Base-by-base conservation (phyloP, 495 filamentous ascomycete genomes). In the Corynascus novoguineensis region DNA sequence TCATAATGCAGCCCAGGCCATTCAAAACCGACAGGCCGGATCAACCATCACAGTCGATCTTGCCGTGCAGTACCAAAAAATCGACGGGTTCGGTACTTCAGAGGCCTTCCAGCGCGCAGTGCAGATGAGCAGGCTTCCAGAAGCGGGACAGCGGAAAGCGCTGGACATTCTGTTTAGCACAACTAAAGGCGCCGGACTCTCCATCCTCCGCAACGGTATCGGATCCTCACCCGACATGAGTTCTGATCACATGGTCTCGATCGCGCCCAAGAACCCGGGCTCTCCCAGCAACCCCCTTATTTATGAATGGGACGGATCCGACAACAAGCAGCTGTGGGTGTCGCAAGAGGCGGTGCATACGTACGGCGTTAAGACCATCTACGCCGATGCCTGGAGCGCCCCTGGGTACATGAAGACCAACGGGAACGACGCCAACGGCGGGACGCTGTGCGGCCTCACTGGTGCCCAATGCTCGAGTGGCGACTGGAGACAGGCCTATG, bases 341-440 rank as follows among this genome's bases (percentile, higher is more conserved):
- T 70, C 75, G 7, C 64, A 75, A 49, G 71, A 80, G 59, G 76
- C 78, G 2, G 58, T 69, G 8, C 57, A 67, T 24, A 71, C 64
- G n/a, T 71, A 74, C 24, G 77, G 77, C 12, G 73, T 79, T 12
- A 69, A 64, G 49, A 74, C 70, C 11, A 71, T 82, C 53, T 84
- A 84, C 58, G 79, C 78, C 5, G 67, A 83, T 61, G 79, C 79
- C 0, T 83, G 80, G 79, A 75, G 70, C 42, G 78, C 80, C 5
- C 79, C 78, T 1, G 78, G 73, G 0, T 83, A 73, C 64, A 82
- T 82, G 78, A 83, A 82, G 72, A 82, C 78, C 6, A 80, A 79
- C 50, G 64, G 66, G n/a, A 73, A 76, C 53, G 72, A 78, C 19
- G 68, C 67, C 50, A 78, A 78, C 37, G 78, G 78, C 29, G 79